Evolutionary conservation across 345 rosid genomes (phyloP).

Genomic region (Salix udensis): DNA sequence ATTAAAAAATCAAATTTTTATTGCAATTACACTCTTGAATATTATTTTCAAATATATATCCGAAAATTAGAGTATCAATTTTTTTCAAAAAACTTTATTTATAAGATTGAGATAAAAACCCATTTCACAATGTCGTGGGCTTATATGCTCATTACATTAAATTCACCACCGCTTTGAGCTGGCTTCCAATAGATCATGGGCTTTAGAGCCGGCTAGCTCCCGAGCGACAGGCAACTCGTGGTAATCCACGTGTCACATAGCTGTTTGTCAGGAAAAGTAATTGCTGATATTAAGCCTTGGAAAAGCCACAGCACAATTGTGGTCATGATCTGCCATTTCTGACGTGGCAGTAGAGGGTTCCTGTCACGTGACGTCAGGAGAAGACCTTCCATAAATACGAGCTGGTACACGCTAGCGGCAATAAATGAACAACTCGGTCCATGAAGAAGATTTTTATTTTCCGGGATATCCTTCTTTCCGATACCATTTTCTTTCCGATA

Average conservation of each 20-base stretch:
- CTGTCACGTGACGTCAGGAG: constrained; percentile 17
- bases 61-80: no score
- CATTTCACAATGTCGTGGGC: no score
- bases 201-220: background rate
- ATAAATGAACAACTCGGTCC: background rate
- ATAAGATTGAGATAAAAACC: no score
- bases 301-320: constrained; percentile 9
- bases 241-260: background rate
- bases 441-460: background rate
- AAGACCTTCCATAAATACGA: background rate
- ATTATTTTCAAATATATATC: no score
- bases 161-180: no score
- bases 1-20: no score
- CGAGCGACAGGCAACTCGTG: background rate
- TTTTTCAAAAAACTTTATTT: no score
- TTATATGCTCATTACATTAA: no score
- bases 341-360: background rate
- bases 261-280: background rate
- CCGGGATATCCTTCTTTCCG: no score
- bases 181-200: background rate
- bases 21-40: no score
- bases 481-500: no score
- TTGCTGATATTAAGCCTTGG: background rate
- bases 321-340: constrained; percentile 13
- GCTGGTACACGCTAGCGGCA: background rate